Evolutionary conservation across 2,329 filamentous ascomycete species (phyloP).

Genomic region (Trichoderma endophyticum): DNA sequence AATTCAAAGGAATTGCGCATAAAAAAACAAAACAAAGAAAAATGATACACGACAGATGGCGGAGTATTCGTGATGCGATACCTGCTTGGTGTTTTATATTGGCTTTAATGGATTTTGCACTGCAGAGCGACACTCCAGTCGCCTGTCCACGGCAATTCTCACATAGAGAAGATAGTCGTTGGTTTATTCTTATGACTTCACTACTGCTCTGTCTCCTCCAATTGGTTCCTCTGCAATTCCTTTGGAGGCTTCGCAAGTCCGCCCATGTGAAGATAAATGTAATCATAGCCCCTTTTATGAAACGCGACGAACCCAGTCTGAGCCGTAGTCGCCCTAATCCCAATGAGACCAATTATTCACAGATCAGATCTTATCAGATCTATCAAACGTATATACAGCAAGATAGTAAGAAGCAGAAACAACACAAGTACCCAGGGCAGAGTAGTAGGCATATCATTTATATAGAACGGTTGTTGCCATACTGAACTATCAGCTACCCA

Average conservation of each 20-base stretch:
- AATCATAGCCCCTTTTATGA: neutral
- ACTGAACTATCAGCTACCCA: neutral
- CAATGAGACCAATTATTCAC: neutral
- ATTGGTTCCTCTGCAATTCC: neutral
- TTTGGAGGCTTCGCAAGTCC: neutral
- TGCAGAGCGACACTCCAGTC: slow-evolving; percentile 9
- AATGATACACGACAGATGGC: slow-evolving; percentile 13
- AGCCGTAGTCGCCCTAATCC: neutral
- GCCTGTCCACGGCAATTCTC: neutral
- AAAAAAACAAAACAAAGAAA: slow-evolving; percentile 11
- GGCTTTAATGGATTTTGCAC: slow-evolving; percentile 17
- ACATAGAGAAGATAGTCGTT: neutral
- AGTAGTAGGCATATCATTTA: neutral
- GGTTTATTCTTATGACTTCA: neutral
- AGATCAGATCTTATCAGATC: neutral
- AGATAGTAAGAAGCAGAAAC: neutral
- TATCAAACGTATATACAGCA: neutral
- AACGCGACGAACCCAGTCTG: neutral
- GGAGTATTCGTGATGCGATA: slow-evolving; percentile 14
- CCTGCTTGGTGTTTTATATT: slow-evolving; percentile 14
- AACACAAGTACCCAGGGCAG: neutral
- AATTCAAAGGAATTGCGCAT: slow-evolving; percentile 12
- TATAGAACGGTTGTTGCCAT: neutral
- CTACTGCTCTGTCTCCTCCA: neutral
- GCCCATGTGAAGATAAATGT: neutral